Percentiles rank a stretch among this genome's conserved stretches.
Evolutionary conservation across 805 yeast species (phyloP).

Genomic region (Candida hungchunana): DNA sequence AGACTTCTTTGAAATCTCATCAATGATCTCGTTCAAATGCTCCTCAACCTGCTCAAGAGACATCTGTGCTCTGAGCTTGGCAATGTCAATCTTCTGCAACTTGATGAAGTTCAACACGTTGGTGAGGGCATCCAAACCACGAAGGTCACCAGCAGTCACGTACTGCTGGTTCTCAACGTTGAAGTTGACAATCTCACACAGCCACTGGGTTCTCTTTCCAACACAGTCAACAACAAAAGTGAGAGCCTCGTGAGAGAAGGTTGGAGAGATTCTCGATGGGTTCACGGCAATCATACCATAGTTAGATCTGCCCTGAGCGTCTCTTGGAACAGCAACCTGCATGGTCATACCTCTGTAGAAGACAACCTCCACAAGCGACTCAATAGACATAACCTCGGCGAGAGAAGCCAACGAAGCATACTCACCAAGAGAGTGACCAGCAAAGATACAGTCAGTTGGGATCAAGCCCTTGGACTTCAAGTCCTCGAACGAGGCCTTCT

Average conservation of each 20-base stretch:
- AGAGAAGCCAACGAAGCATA: slow-evolving; percentile 95
- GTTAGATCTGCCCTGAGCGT: slow-evolving; percentile 89
- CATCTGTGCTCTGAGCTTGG: slow-evolving; percentile 75
- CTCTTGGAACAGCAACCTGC: slow-evolving; percentile 99
- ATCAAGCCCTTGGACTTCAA: slow-evolving; percentile 94
- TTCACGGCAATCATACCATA: slow-evolving; percentile 99
- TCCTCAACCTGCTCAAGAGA: slow-evolving; percentile 83
- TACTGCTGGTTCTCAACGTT: slow-evolving; percentile 98
- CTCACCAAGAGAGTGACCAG: slow-evolving; percentile 99
- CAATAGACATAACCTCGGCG: slow-evolving; percentile 98
- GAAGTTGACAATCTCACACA: slow-evolving; percentile 95
- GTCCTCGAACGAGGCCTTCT: slow-evolving; percentile 97
- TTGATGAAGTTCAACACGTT: slow-evolving; percentile 92
- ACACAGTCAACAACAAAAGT: slow-evolving; percentile 92
- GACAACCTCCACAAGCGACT: slow-evolving; percentile 93
- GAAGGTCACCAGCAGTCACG: slow-evolving; percentile 97
- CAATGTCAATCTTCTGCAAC: slow-evolving; percentile 90
- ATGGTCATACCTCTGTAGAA: slow-evolving; percentile 99
- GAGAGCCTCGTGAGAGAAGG: slow-evolving; percentile 90
- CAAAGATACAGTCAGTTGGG: slow-evolving; percentile 90
- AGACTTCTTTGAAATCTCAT: slow-evolving; percentile 79
- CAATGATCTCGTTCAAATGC: slow-evolving; percentile 83
- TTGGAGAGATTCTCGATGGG: slow-evolving; percentile 86
- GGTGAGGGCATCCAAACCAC: slow-evolving; percentile 89
- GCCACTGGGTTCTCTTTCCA: slow-evolving; percentile 80